These are phyloP conservation scores for Rubus idaeus DNA, from an alignment of 306 rosid species.

Conservation along the genomic window DNA sequence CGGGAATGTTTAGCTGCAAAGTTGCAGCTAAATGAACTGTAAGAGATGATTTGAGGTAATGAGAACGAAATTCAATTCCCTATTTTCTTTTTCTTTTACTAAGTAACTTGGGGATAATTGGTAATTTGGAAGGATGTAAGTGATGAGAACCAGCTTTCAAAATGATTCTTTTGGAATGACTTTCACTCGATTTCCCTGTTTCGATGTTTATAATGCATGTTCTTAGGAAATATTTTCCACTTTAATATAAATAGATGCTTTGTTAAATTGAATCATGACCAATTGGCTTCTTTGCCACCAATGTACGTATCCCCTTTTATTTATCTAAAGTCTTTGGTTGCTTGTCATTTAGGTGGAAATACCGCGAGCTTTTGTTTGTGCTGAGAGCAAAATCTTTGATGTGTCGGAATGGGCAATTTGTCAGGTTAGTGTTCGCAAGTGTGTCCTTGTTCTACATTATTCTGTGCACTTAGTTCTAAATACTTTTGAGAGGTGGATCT, in stretches of 20 bases:
- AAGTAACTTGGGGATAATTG: background rate
- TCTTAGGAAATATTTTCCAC: background rate
- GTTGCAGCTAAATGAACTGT: background rate
- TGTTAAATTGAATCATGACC: background rate
- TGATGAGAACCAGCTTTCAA: background rate
- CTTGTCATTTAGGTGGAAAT: constrained; percentile 69
- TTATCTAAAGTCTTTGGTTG: constrained; percentile 18
- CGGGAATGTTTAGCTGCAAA: background rate
- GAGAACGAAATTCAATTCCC: background rate
- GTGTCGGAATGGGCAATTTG: constrained; percentile 99
- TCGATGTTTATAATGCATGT: constrained; percentile 4
- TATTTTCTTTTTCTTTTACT: background rate
- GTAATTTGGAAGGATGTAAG: background rate
- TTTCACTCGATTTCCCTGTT: background rate
- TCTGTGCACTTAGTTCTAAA: background rate
- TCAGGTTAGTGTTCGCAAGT: constrained; percentile 61
- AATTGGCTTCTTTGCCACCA: background rate
- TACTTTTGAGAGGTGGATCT: constrained; percentile 1
- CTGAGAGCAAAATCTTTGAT: constrained; percentile 94
- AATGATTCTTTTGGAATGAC: background rate
- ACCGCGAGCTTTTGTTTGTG: constrained; percentile 98
- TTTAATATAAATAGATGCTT: background rate
- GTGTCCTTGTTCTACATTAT: background rate
- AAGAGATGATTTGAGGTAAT: background rate
- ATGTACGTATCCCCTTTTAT: background rate